Base-by-base conservation (phyloP, 306 rosid species). In the Vigna reflexopilosa region DNA sequence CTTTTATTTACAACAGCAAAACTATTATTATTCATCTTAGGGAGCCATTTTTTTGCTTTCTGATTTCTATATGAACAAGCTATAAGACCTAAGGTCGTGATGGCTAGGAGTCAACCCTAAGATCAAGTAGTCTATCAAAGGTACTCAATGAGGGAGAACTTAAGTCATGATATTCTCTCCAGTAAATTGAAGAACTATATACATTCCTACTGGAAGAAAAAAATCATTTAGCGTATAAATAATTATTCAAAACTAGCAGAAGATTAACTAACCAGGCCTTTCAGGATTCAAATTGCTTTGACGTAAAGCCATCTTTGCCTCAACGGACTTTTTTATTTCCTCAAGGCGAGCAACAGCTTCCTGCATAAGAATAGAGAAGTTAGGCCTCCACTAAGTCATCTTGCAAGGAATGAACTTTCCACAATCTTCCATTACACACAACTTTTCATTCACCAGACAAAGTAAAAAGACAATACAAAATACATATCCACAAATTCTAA, bases 221-320 rank as follows among this genome's bases (percentile, higher is more conserved):
- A 79, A 75, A 40, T 16, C 47, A 61, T 76, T 26, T 62, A 73
- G 47, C 66, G 75, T 15, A 80, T 11, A n/a, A 6, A 22, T n/a
- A 54, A 28, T 44, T 49, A 49, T 49, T n/a, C 0, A 75, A 72
- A 78, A 61, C 63, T 57, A 57, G 15, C 40, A 32, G 16, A 80
- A 59, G 13, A 67, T 24, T 63, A 63, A 84, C 97, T 80, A 75
- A 96, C 99, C 98, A 76, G 99, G 99, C 84, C 99, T 89, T 73
- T 91, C 99, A 5, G 97, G 97, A 84, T 91, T 96, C 89, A 91
- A 84, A 93, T 96, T 96, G 90, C 88, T 87, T 48, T 86, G 97
- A 13, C 99, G 98, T 73, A 93, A 89, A 73, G 90, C 84, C 90
- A 91, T 81, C 84, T 93, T 96, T 36, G 96, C 88, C 86, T 93